These are phyloP conservation scores for Populus alba DNA, from an alignment of 345 rosid genomes.

Conservation along the genomic window DNA sequence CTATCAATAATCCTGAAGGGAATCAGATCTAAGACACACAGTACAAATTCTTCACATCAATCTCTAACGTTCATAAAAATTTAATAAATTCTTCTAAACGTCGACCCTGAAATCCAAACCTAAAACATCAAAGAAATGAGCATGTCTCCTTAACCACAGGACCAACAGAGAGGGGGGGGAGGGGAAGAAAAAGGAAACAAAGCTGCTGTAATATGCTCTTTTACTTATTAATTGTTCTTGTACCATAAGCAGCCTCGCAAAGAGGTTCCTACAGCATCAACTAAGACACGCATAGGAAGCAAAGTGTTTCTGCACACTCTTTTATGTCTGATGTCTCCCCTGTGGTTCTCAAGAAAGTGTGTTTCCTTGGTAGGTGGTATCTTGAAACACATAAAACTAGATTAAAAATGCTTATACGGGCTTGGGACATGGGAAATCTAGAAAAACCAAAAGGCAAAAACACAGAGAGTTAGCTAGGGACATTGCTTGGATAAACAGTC, in stretches of 20 bases:
- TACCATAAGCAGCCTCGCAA: too few relatives aligned
- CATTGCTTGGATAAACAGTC: background rate
- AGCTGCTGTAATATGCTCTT: background rate
- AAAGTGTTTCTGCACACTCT: conserved; percentile 10
- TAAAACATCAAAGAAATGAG: too few relatives aligned
- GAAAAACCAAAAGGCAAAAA: too few relatives aligned
- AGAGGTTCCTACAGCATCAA: background rate
- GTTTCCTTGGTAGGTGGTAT: background rate
- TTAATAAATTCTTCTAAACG: too few relatives aligned
- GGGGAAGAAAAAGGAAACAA: background rate
- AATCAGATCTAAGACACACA: background rate
- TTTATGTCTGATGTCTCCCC: background rate
- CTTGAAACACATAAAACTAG: background rate
- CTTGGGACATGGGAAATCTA: too few relatives aligned
- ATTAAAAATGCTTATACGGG: background rate
- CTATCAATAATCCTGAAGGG: background rate
- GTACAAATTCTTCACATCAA: background rate
- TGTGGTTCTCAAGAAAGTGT: background rate
- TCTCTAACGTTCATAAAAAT: too few relatives aligned
- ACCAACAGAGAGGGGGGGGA: background rate
- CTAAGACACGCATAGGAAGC: conserved; percentile 16
- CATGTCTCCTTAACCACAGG: too few relatives aligned
- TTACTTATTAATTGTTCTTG: too few relatives aligned
- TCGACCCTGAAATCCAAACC: too few relatives aligned
- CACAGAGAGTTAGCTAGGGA: too few relatives aligned